Evolutionary conservation across 116 monocot genomes (phyloP).

Genomic region (Dioscorea cayenensis): DNA sequence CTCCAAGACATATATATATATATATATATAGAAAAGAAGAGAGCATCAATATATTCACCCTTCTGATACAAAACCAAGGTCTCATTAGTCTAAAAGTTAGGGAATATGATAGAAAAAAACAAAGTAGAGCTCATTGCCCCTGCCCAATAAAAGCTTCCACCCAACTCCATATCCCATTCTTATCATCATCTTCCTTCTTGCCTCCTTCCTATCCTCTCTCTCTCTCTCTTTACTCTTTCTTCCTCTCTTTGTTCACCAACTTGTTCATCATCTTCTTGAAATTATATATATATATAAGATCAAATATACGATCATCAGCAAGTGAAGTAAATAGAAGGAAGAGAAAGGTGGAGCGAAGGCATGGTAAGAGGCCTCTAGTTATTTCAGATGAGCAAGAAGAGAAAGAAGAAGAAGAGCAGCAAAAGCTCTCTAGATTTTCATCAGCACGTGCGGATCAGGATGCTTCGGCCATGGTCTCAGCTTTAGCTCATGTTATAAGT

Average conservation of each 20-base stretch:
- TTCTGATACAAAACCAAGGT: not conserved
- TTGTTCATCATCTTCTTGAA: not conserved
- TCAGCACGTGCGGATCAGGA: slow-evolving; percentile 39
- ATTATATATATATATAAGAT: not conserved
- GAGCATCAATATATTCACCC: not conserved
- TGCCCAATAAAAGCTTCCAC: slow-evolving; percentile 8
- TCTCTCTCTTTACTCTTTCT: not conserved
- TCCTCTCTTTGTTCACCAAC: not conserved
- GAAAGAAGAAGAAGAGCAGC: slow-evolving; percentile 27
- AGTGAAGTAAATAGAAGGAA: not conserved
- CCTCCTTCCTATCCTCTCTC: not conserved
- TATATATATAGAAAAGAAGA: not conserved
- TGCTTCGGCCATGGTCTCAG: slow-evolving; percentile 59
- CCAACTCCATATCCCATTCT: not conserved
- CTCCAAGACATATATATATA: no score
- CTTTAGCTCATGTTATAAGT: slow-evolving; percentile 23
- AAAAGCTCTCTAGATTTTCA: slow-evolving; percentile 5
- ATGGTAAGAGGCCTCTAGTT: slow-evolving; percentile 53
- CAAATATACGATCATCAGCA: no score
- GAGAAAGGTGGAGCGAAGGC: slow-evolving; percentile 54
- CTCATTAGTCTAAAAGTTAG: not conserved
- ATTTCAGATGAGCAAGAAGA: slow-evolving; percentile 28
- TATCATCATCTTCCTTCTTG: not conserved
- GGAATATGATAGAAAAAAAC: not conserved
- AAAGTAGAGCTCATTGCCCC: slow-evolving; percentile 4